These are phyloP conservation scores for Cyclotella atomus DNA, from an alignment of 108 stramenopile species.

Conservation along the genomic window DNA sequence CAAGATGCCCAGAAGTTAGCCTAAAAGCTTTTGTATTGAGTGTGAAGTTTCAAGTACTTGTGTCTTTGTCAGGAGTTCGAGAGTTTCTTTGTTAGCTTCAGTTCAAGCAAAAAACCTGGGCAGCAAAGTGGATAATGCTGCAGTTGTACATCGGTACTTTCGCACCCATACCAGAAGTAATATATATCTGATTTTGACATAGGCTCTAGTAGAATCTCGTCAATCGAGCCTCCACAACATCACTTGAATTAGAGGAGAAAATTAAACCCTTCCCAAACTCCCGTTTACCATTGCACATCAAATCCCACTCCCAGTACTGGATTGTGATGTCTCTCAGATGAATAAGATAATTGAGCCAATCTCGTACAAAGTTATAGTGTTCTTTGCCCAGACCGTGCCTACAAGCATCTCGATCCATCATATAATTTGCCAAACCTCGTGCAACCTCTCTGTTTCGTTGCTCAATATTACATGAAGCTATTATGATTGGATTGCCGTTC, in stretches of 20 bases:
- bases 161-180: too few species aligned
- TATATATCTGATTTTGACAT: too few species aligned
- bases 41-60: too few species aligned
- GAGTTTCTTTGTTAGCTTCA: too few species aligned
- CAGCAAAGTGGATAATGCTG: too few species aligned
- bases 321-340: not conserved
- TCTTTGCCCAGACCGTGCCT: not conserved
- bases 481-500: not conserved
- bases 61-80: too few species aligned
- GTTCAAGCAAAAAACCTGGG: too few species aligned
- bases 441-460: not conserved
- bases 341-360: not conserved
- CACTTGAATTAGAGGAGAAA: not conserved
- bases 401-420: conserved; percentile 2
- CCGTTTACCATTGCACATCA: not conserved
- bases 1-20: too few species aligned
- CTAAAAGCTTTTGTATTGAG: too few species aligned
- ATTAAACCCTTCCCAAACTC: conserved; percentile 2
- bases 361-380: not conserved
- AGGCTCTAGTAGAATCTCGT: not conserved
- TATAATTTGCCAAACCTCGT: not conserved
- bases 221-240: not conserved
- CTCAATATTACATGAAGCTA: not conserved
- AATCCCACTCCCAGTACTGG: not conserved
- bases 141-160: too few species aligned